Percentiles rank a stretch among this genome's conserved stretches.
Evolutionary conservation across 352 stramenopile genomes (phyloP).

Genomic region (Thalassiosira livingstoniorum): DNA sequence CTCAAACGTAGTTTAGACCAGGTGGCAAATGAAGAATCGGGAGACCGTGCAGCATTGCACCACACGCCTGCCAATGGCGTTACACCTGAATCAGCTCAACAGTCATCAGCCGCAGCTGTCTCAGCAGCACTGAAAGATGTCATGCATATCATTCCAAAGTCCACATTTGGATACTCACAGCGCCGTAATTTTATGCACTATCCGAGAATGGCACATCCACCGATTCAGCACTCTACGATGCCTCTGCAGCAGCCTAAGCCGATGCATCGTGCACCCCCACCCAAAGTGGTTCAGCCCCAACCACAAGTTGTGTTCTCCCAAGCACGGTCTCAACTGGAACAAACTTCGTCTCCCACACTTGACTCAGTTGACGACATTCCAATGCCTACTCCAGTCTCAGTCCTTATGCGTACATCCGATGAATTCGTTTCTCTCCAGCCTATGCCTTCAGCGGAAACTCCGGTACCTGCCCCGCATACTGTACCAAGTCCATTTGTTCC

Average conservation of each 20-base stretch:
- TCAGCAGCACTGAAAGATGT: conserved; percentile 71
- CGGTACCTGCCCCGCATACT: too few species aligned
- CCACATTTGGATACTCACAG: conserved; percentile 11
- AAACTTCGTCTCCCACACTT: not conserved
- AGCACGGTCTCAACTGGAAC: conserved; percentile 6
- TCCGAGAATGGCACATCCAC: not conserved
- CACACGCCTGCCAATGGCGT: conserved; percentile 26
- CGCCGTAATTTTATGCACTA: too few species aligned
- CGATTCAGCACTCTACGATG: not conserved
- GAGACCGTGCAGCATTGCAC: conserved; percentile 18
- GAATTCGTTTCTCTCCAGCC: conserved; percentile 41
- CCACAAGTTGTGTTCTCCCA: not conserved
- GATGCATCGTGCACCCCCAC: not conserved
- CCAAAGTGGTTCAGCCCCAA: conserved; percentile 2
- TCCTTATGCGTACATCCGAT: conserved; percentile 56
- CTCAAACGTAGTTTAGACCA: conserved; percentile 77
- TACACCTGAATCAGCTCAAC: conserved; percentile 73
- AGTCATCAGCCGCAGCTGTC: conserved; percentile 50
- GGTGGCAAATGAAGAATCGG: conserved; percentile 30
- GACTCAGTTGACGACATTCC: conserved; percentile 50
- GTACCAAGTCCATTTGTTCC: too few species aligned
- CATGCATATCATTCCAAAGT: conserved; percentile 66
- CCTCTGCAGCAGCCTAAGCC: conserved; percentile 1
- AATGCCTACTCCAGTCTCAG: conserved; percentile 66
- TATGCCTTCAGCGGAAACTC: too few species aligned